Base-by-base conservation (phyloP, 768 basidiomycete species). In the Neoboletus brunneissimus region DNA sequence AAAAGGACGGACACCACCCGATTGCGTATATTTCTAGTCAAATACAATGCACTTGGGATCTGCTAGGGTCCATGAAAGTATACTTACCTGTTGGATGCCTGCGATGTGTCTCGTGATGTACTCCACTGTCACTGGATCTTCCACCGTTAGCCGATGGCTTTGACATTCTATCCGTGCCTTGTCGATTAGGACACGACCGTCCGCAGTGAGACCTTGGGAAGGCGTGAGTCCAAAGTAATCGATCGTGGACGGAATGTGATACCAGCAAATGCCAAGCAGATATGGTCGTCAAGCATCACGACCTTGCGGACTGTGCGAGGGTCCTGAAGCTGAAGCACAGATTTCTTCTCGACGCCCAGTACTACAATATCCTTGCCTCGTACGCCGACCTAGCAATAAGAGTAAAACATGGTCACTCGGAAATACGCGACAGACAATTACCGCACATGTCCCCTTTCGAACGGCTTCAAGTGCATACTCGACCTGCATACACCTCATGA, bases 401-500 rank as follows among this genome's bases (percentile, higher is more conserved):
- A 18, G 47, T 67, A 29, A 64, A 55, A 54, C 42, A 13, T 9
- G 47, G 4, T 31, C 11, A 13, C 32, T 25, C 1, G 25, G n/a
- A 34, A 3, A 41, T 41, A 45, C 13, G 40, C n/a, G 47, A 37
- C 35, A 40, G 34, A 53, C 13, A 83, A 66, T 67, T 70, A 98
- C 97, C 57, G 95, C 96, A 73, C 95, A 98, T 13, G 97, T 98
- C 43, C 97, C 97, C 72, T 94, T 92, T 66, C 92, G 79, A 53
- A 98, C 97, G 53, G 97, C 97, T 75, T 99, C 97, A n/a, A 88
- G 77, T 13, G 97, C 97, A 73, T 99, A 99, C 77, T 99, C 97
- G 63, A 99, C 97, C 94, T 98, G 74, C 48, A 56, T 57, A 68
- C 59, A 59, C 67, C 49, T 43, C 45, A 48, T 59, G 50, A 56